Conservation (phyloP, 805 yeast genomes). For the Nematodospora valgi region DNA sequence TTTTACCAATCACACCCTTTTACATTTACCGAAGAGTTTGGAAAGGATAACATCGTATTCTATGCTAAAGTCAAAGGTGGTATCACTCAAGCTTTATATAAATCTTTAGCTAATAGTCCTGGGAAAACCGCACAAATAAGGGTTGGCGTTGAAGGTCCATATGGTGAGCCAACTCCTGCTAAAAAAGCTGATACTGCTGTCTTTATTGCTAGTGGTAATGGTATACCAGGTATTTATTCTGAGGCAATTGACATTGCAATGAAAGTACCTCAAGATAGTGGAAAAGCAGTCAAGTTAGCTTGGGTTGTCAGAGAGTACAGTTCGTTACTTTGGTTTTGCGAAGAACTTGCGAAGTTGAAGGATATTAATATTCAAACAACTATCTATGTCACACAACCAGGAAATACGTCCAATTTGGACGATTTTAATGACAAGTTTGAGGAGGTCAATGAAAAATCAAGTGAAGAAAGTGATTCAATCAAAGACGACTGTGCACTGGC, state of each 20-base stretch:
- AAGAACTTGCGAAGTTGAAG: conserved; percentile 32
- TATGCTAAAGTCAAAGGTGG: conserved; percentile 38
- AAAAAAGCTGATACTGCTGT: conserved; percentile 51
- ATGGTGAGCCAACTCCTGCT: conserved; percentile 54
- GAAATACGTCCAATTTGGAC: not conserved
- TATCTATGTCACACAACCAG: conserved; percentile 30
- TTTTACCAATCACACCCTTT: conserved; percentile 49
- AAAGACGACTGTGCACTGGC: not conserved
- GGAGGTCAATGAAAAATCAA: not conserved
- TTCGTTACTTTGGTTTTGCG: conserved; percentile 47
- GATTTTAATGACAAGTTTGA: conserved; percentile 1
- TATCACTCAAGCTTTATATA: conserved; percentile 29
- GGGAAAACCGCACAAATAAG: conserved; percentile 24
- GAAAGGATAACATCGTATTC: conserved; percentile 10
- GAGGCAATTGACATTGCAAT: conserved; percentile 31
- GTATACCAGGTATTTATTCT: conserved; percentile 56
- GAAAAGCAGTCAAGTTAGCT: conserved; percentile 37
- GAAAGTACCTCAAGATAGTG: conserved; percentile 16
- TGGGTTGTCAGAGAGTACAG: conserved; percentile 62
- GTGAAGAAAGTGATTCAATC: not conserved
- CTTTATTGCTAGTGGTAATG: conserved; percentile 71
- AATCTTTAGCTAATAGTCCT: conserved; percentile 23
- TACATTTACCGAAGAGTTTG: conserved; percentile 28
- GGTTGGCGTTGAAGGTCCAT: conserved; percentile 62
- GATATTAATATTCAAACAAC: conserved; percentile 22